Evolutionary conservation across 352 stramenopile species (phyloP).

Genomic region (Pythium brassicae): DNA sequence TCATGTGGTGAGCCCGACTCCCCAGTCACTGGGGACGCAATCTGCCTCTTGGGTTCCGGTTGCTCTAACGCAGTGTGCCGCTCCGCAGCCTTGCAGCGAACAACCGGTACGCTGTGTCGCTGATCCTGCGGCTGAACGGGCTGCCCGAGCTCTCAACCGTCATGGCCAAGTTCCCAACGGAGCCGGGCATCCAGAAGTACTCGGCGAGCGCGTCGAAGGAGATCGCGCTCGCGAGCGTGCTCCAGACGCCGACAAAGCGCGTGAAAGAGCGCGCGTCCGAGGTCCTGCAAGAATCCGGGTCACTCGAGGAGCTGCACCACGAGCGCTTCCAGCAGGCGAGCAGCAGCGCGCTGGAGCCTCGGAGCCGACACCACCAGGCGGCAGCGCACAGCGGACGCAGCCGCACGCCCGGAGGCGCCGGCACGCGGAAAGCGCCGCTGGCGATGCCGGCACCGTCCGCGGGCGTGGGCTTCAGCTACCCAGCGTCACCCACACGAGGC

Average conservation of each 20-base stretch:
- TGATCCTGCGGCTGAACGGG: constrained; percentile 56
- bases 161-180: constrained; percentile 66
- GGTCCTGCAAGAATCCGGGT: constrained; percentile 38
- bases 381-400: neutral
- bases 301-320: constrained; percentile 26
- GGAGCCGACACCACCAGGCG: neutral
- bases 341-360: neutral
- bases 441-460: neutral
- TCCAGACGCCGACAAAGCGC: constrained; percentile 25
- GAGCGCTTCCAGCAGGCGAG: constrained; percentile 14
- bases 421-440: constrained; percentile 27
- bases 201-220: constrained; percentile 48
- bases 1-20: constrained; percentile 51
- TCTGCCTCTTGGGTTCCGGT: no score
- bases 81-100: constrained; percentile 45
- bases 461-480: constrained; percentile 5
- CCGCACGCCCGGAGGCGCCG: neutral
- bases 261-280: constrained; percentile 36
- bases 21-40: neutral
- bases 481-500: constrained; percentile 5
- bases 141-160: constrained; percentile 67
- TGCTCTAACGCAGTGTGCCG: neutral
- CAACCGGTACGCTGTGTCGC: constrained; percentile 38
- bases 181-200: constrained; percentile 69
- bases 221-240: constrained; percentile 50